Base-by-base conservation (phyloP, 1,139 yeast species). In the Pichia sp. region DNA sequence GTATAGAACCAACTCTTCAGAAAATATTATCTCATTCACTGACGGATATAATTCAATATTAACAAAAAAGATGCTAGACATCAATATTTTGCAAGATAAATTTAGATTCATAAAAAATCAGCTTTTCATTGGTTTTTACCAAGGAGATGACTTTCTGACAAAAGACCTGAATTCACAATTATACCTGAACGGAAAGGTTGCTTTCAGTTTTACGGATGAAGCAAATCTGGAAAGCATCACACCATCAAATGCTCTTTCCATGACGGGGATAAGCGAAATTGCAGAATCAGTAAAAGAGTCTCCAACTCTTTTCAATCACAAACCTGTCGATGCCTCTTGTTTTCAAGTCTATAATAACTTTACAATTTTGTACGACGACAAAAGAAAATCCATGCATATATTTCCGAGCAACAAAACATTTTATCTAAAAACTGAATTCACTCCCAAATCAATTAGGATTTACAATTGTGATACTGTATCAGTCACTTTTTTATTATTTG, bases 21-120 rank as follows among this genome's bases (percentile, higher is more conserved):
- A 50, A 5, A 13, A n/a, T 10, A 15, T 54, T 8, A 13, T 15
- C 3, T 19, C 48, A 1, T 47, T 16, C 16, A 47, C 53, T 11
- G 56, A 54, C 43, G 51, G 50, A 5, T 40, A 44, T n/a, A 52
- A 52, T 36, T 45, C 47, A 19, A 40, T 47, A 8, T 45, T 44
- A 1, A 38, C 47, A n/a, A 30, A 16, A 23, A 31, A 36, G 44
- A 47, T 38, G 30, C 30, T n/a, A 13, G n/a, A 32, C 31, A 23
- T 26, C 16, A 5, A 38, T n/a, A 4, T 38, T 13, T 30, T 23
- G n/a, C 36, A n/a, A 4, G 7, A 15, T 13, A 16, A 32, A 29
- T 19, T n/a, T 19, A 32, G 26, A 29, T 45, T 16, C 13, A 45
- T n/a, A 13, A 11, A 15, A 15, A 26, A 31, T 42, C 26, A 42